phyloP scores from a whole-genome alignment of 1,284 basidiomycete genomes.

The Neolentinus lepideus region DNA sequence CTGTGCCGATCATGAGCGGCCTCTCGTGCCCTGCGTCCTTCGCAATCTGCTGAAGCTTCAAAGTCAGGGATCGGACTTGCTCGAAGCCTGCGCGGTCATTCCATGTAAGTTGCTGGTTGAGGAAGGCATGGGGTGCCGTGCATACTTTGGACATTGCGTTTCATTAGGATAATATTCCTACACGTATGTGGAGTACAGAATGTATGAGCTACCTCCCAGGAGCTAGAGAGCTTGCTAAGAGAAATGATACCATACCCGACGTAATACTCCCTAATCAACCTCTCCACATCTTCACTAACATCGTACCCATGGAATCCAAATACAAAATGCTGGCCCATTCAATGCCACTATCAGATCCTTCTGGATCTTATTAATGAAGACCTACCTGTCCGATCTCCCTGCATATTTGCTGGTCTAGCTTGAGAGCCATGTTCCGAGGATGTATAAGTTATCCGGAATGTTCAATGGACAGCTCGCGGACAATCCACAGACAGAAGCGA shows the following conservation, averaged over 20 bases:
- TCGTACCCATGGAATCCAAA: conserved; percentile 58
- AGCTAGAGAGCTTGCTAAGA: too few relatives aligned
- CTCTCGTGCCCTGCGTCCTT: conserved; percentile 44
- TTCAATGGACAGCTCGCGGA: too few relatives aligned
- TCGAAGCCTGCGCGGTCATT: conserved; percentile 31
- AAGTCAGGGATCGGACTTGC: conserved; percentile 41
- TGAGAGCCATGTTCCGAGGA: too few relatives aligned
- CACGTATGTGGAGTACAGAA: background rate
- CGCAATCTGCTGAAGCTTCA: conserved; percentile 45
- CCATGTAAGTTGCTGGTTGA: background rate
- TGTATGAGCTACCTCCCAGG: too few relatives aligned
- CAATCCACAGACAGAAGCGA: too few relatives aligned
- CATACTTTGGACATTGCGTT: conserved; percentile 55
- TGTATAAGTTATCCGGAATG: too few relatives aligned
- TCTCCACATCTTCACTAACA: conserved; percentile 43
- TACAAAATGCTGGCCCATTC: conserved; percentile 49
- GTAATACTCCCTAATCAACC: conserved; percentile 53
- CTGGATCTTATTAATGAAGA: background rate
- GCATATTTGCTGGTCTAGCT: conserved; percentile 7
- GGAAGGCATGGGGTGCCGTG: conserved; percentile 5
- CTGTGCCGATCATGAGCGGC: conserved; percentile 60
- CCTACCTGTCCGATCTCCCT: conserved; percentile 18
- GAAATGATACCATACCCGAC: conserved; percentile 35
- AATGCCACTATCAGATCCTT: too few relatives aligned
- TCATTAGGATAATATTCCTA: conserved; percentile 61